Percentiles rank a stretch among this genome's conserved stretches.
phyloP scores from a whole-genome alignment of 768 basidiomycete species.

The Collybia nuda region DNA sequence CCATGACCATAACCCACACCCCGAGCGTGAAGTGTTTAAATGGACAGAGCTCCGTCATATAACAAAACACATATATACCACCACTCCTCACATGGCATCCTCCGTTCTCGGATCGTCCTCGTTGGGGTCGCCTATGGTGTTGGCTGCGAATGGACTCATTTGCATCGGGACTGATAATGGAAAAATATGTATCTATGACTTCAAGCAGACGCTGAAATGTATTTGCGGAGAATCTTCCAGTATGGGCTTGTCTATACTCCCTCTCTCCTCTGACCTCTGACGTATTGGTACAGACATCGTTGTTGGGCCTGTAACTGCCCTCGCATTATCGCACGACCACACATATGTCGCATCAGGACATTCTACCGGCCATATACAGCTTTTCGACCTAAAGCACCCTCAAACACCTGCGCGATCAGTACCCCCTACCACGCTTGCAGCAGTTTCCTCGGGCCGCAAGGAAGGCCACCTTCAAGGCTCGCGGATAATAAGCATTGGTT shows the following conservation, averaged over 20 bases:
- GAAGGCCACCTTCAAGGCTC: conserved; percentile 86
- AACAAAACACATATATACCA: conserved; percentile 54
- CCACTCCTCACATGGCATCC: conserved; percentile 56
- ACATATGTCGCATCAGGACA: conserved; percentile 93
- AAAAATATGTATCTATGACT: conserved; percentile 82
- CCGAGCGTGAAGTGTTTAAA: conserved; percentile 62
- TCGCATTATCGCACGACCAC: conserved; percentile 91
- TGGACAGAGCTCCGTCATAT: conserved; percentile 73
- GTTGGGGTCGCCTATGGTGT: conserved; percentile 70
- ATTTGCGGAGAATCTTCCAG: conserved; percentile 75
- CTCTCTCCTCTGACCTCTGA: conserved; percentile 5
- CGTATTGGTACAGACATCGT: conserved; percentile 44
- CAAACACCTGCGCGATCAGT: conserved; percentile 68
- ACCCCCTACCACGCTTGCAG: conserved; percentile 62
- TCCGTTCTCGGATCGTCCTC: conserved; percentile 58
- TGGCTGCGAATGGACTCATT: conserved; percentile 85
- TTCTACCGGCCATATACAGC: conserved; percentile 76
- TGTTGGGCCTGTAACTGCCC: conserved; percentile 80
- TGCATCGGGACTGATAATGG: conserved; percentile 87
- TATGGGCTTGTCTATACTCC: conserved; percentile 27
- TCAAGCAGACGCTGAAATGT: conserved; percentile 80
- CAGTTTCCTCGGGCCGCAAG: conserved; percentile 74
- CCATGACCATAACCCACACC: conserved; percentile 12
- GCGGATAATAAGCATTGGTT: conserved; percentile 77
- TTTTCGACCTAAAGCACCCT: conserved; percentile 79